Conservation (phyloP, 2,329 filamentous ascomycete genomes). For the Clonostachys chloroleuca region DNA sequence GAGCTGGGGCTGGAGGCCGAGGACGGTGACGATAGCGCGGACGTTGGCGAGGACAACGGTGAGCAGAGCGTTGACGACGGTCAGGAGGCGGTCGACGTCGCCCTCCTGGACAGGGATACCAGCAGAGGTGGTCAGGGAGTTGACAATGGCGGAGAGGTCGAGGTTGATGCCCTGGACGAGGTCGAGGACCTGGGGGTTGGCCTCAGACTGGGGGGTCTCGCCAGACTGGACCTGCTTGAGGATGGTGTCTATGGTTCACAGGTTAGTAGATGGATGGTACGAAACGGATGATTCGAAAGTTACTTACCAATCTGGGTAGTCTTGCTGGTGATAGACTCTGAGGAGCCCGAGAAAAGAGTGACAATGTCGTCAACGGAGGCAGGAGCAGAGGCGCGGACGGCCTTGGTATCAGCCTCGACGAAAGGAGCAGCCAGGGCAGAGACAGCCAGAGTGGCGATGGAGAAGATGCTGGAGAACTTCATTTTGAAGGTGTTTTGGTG, state of each 20-base stretch:
- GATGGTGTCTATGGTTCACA: not conserved
- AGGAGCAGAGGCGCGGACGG: slow-evolving; percentile 1
- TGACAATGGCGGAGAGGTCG: slow-evolving; percentile 14
- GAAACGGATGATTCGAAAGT: not conserved
- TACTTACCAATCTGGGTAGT: not conserved
- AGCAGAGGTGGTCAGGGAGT: slow-evolving; percentile 11
- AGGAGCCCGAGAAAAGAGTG: not conserved
- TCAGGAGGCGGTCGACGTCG: slow-evolving; percentile 15
- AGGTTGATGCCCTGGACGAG: slow-evolving; percentile 10
- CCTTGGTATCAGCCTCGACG: slow-evolving; percentile 3
- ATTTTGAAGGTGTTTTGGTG: slow-evolving; percentile 2
- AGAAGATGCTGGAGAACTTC: slow-evolving; percentile 6
- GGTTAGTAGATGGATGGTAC: not conserved
- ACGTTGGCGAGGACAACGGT: slow-evolving; percentile 13
- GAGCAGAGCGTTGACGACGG: slow-evolving; percentile 12
- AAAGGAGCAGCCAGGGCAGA: slow-evolving; percentile 6
- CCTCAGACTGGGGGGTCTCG: slow-evolving; percentile 12
- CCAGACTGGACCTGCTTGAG: slow-evolving; percentile 10
- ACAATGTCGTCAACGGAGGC: slow-evolving; percentile 1
- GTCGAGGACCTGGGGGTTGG: slow-evolving; percentile 5
- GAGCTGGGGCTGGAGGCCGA: slow-evolving; percentile 15
- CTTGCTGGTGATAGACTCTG: not conserved
- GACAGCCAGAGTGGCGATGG: slow-evolving; percentile 4
- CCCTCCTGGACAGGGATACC: slow-evolving; percentile 10
- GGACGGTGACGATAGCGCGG: slow-evolving; percentile 11